Percentiles rank a stretch among this genome's conserved stretches.
phyloP scores from a whole-genome alignment of 768 basidiomycete genomes.

The Suillus placidus region DNA sequence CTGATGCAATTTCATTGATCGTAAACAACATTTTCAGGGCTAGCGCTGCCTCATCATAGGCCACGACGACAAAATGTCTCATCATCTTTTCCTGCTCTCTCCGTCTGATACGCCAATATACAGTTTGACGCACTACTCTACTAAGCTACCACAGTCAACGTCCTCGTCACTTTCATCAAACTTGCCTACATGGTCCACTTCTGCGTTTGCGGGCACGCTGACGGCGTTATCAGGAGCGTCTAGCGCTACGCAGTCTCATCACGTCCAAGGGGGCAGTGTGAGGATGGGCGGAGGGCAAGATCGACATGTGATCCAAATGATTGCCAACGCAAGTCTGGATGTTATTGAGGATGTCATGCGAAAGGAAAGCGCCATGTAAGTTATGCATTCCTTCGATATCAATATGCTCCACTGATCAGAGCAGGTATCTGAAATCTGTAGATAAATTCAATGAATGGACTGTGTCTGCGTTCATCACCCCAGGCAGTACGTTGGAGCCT shows the following conservation, averaged over 20 bases:
- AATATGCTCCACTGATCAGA: slow-evolving; percentile 9
- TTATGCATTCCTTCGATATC: slow-evolving; percentile 15
- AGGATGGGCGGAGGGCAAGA: slow-evolving; percentile 82
- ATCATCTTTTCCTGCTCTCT: slow-evolving; percentile 83
- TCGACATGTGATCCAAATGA: slow-evolving; percentile 97
- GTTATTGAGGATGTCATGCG: slow-evolving; percentile 92
- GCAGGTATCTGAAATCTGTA: slow-evolving; percentile 91
- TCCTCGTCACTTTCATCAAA: slow-evolving; percentile 78
- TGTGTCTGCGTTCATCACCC: slow-evolving; percentile 93
- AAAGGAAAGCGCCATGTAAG: slow-evolving; percentile 78
- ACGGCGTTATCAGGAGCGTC: slow-evolving; percentile 87
- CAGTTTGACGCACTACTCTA: slow-evolving; percentile 79
- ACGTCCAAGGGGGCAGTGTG: slow-evolving; percentile 62
- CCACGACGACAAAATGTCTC: slow-evolving; percentile 59
- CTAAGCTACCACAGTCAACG: slow-evolving; percentile 62
- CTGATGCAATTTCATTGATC: slow-evolving; percentile 2
- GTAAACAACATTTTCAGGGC: slow-evolving; percentile 1
- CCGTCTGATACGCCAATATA: slow-evolving; percentile 88
- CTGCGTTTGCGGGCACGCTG: slow-evolving; percentile 87
- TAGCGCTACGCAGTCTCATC: slow-evolving; percentile 63
- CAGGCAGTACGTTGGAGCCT: slow-evolving; percentile 64
- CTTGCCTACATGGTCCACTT: slow-evolving; percentile 88
- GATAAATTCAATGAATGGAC: slow-evolving; percentile 99
- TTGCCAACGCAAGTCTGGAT: slow-evolving; percentile 95
- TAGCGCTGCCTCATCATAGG: neutral